These are phyloP conservation scores for Ustulina deusta DNA, from an alignment of 2,329 filamentous ascomycete species.

Conservation along the genomic window DNA sequence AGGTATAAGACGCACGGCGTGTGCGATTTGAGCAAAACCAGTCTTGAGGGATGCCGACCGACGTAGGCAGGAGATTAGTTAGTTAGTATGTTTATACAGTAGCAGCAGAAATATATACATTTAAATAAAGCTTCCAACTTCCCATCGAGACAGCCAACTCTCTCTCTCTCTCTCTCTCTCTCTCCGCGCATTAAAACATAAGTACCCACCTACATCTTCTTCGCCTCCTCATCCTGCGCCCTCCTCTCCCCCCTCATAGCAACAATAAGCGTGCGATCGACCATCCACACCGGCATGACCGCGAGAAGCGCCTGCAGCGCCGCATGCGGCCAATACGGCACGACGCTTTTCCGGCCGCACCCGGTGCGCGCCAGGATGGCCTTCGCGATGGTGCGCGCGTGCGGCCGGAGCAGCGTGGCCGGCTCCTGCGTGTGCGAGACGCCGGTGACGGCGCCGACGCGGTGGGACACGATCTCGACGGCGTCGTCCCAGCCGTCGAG, in stretches of 20 bases:
- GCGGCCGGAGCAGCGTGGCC: constrained; percentile 36
- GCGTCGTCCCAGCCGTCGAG: constrained; percentile 35
- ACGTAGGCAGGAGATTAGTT: neutral
- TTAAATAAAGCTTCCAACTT: neutral
- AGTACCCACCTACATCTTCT: constrained; percentile 5
- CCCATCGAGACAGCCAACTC: neutral
- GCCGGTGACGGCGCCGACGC: constrained; percentile 41
- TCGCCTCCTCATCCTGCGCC: constrained; percentile 18
- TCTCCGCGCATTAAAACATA: neutral
- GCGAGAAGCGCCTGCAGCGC: constrained; percentile 32
- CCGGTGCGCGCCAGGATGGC: constrained; percentile 40
- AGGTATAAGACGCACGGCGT: neutral
- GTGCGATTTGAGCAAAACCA: neutral
- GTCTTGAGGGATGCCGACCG: neutral
- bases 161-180: neutral
- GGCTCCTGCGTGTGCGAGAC: constrained; percentile 28
- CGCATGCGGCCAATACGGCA: constrained; percentile 44
- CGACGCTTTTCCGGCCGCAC: constrained; percentile 37
- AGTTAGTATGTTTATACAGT: neutral
- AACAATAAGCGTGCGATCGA: constrained; percentile 25
- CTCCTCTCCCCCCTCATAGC: constrained; percentile 35
- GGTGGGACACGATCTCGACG: constrained; percentile 39
- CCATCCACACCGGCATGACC: constrained; percentile 13
- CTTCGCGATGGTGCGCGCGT: constrained; percentile 38
- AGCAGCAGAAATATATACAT: neutral